Conservation (phyloP, 495 filamentous ascomycete genomes). For the Clavariopsis aquatica region DNA sequence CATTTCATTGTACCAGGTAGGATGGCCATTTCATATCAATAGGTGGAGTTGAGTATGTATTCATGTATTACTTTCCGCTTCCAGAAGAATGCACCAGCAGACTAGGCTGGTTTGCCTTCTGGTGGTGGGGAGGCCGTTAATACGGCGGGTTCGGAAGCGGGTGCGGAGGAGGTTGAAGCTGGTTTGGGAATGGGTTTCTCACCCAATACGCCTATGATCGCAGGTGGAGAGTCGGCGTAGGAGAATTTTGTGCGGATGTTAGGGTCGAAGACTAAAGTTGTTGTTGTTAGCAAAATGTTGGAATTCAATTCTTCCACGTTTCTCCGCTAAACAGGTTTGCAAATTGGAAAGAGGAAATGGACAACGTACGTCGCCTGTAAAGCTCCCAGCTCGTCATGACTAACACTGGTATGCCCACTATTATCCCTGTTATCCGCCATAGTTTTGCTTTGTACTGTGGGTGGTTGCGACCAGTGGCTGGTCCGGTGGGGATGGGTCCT, state of each 20-base stretch:
- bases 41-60: not conserved
- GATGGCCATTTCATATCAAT: not conserved
- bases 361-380: slow-evolving; percentile 31
- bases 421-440: slow-evolving; percentile 28
- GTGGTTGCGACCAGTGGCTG: not conserved
- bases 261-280: not conserved
- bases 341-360: no score
- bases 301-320: no score
- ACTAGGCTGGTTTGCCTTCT: no score
- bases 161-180: not conserved
- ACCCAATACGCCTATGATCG: not conserved
- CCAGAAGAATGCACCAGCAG: no score
- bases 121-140: no score
- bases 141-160: not conserved
- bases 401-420: slow-evolving; percentile 34
- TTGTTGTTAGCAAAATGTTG: no score
- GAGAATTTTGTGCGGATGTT: not conserved
- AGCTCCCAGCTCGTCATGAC: slow-evolving; percentile 33
- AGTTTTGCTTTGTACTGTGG: slow-evolving; percentile 30
- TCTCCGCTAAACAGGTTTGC: no score
- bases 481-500: not conserved
- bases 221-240: not conserved
- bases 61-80: not conserved
- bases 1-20: no score
- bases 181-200: not conserved